Conservation (phyloP, 306 rosid species). For the Cucumis cinereus region DNA sequence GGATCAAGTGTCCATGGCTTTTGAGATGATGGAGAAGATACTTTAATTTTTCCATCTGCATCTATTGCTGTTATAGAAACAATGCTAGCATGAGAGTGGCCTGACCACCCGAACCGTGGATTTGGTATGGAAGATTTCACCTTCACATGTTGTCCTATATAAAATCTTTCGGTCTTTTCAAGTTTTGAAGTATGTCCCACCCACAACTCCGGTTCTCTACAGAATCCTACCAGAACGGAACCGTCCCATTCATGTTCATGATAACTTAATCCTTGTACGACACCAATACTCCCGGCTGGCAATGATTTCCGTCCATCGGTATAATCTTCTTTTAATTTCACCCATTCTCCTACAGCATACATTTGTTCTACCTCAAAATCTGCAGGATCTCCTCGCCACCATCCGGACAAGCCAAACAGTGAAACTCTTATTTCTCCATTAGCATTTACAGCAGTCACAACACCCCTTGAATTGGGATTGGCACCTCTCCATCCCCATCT, state of each 20-base stretch:
- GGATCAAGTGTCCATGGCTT: constrained; percentile 96
- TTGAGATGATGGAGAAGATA: constrained; percentile 79
- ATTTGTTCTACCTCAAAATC: constrained; percentile 75
- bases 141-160: constrained; percentile 66
- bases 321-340: constrained; percentile 51
- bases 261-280: constrained; percentile 82
- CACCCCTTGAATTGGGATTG: constrained; percentile 59
- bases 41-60: constrained; percentile 89
- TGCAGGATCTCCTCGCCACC: constrained; percentile 95
- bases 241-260: constrained; percentile 71
- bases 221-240: constrained; percentile 63
- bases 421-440: constrained; percentile 92
- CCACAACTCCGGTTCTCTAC: constrained; percentile 96
- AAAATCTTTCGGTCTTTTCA: constrained; percentile 38
- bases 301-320: constrained; percentile 64
- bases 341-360: constrained; percentile 97
- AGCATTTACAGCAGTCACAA: constrained; percentile 79
- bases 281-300: constrained; percentile 73
- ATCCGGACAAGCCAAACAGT: constrained; percentile 58
- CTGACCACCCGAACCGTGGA: constrained; percentile 97
- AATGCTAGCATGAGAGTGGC: constrained; percentile 66
- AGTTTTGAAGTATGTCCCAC: constrained; percentile 75
- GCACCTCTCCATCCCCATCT: constrained; percentile 99
- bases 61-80: constrained; percentile 79
- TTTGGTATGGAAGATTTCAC: constrained; percentile 56